phyloP scores from a whole-genome alignment of 768 basidiomycete genomes.

The Tubosaeta sp. region DNA sequence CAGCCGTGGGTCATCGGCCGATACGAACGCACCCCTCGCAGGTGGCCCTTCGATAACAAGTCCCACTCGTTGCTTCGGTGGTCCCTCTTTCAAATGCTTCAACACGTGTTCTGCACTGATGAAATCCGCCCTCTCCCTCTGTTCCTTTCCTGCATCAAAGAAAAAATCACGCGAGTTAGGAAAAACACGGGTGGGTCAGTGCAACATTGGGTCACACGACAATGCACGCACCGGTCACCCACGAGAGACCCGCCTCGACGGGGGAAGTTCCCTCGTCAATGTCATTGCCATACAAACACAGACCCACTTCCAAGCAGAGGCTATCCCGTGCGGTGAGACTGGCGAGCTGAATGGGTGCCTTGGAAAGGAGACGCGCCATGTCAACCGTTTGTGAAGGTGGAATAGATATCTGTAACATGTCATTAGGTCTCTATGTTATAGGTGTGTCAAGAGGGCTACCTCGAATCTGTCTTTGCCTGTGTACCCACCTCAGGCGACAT shows the following conservation, averaged over 20 bases:
- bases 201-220: too few species aligned
- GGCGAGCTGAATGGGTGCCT: constrained; percentile 68
- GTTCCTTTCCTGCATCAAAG: constrained; percentile 63
- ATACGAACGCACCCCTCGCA: constrained; percentile 59
- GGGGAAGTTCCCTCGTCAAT: constrained; percentile 83
- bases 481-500: constrained; percentile 93
- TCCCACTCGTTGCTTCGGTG: constrained; percentile 74
- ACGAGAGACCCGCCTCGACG: constrained; percentile 85
- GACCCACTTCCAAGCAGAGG: constrained; percentile 91
- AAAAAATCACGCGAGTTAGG: not conserved
- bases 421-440: not conserved
- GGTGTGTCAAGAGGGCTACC: constrained; percentile 34
- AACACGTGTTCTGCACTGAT: constrained; percentile 74
- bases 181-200: not conserved
- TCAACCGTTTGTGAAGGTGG: constrained; percentile 72
- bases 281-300: constrained; percentile 96
- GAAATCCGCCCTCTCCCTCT: constrained; percentile 66
- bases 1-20: not conserved
- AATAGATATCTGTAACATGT: constrained; percentile 69
- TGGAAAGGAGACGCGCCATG: constrained; percentile 60
- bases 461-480: constrained; percentile 99
- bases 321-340: constrained; percentile 93
- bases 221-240: constrained; percentile 77
- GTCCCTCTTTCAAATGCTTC: constrained; percentile 76
- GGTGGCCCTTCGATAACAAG: constrained; percentile 80